Evolutionary conservation across 2,329 filamentous ascomycete genomes (phyloP), one percentile per base, ranked within the genome.

Genomic region (Fusarium sambucinum): DNA sequence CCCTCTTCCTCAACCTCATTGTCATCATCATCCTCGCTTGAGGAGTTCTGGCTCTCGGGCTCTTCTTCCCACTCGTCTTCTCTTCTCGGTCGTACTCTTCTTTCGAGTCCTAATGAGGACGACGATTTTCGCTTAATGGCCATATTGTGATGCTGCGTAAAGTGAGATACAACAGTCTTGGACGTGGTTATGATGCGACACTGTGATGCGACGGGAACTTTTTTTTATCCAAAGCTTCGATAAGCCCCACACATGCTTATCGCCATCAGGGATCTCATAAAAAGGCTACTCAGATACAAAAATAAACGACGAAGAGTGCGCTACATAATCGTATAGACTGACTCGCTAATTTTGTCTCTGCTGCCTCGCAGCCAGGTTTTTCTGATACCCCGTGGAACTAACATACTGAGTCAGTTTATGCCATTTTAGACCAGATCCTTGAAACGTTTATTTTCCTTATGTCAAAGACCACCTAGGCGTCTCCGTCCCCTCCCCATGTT

Each of bases 1-100:
- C 66, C 72, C 30, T 76, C 71, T 40, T 75, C 75, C 21, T 76
- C 76, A 2, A 73, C 69, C 14, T 77, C 76, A 25, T 80, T 76
- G 50, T 75, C 76, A 47, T 74, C 67, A 3, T 74, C 66, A 6
- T 74, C 75, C 27, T 66, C 68, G 17, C 71, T 72, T 25, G 70
- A 72, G 40, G 69, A 72, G n/a, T 65, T 66, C 12, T 77, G 77
- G 16, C 76, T 79, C 69, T 76, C 79, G 54, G 76, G 64, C 25
- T 81, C 80, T 8, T 77, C 64, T 38, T 83, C 78, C 70, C 79
- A 80, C 52, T 83, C 78, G 27, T 84, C 82, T 29, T 84, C 80
- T 30, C 74, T 80, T 47, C 83, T 77, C 2, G 80, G 77, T 35
- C 81, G 80, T 2, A 85, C 83, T 41, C 82, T 78, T 57, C 82